Percentiles rank a stretch among this genome's conserved stretches.
Evolutionary conservation across 2,329 filamentous ascomycete genomes (phyloP).

Genomic region (Aspergillus puulaauensis): DNA sequence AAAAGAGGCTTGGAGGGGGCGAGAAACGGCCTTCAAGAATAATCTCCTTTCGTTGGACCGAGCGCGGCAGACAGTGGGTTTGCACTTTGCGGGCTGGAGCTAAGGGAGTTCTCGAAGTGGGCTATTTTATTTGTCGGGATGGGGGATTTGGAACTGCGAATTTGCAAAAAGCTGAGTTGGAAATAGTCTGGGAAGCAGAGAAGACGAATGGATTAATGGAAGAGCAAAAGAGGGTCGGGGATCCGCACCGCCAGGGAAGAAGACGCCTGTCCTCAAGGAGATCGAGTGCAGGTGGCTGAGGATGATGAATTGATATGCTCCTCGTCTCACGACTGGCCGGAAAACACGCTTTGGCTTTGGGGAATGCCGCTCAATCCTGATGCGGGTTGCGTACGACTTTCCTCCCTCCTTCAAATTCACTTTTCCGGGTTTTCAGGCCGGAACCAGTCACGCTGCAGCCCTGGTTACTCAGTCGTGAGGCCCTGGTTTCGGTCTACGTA

Average conservation of each 20-base stretch:
- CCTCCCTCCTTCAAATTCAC: background rate
- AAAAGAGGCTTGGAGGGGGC: background rate
- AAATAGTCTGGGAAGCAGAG: background rate
- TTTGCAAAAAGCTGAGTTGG: background rate
- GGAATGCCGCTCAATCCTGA: background rate
- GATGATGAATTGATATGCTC: slow-evolving; percentile 13
- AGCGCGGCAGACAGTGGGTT: slow-evolving; percentile 11
- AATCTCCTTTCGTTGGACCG: slow-evolving; percentile 7
- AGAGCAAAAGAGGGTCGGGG: slow-evolving; percentile 7
- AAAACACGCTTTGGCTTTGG: background rate
- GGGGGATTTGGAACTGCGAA: background rate
- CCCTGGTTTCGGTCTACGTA: slow-evolving; percentile 1
- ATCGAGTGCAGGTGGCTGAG: slow-evolving; percentile 7
- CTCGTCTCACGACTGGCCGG: background rate
- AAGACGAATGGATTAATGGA: slow-evolving; percentile 7
- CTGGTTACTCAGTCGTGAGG: background rate
- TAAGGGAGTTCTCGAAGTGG: background rate
- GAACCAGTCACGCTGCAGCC: slow-evolving; percentile 2
- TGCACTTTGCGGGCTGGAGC: background rate
- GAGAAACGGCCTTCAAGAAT: slow-evolving; percentile 6
- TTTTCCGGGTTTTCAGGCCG: background rate
- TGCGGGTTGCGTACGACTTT: slow-evolving; percentile 4
- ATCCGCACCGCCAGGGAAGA: slow-evolving; percentile 10
- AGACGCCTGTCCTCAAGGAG: background rate
- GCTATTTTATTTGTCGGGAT: slow-evolving; percentile 1